phyloP scores from a whole-genome alignment of 129 eudicot species.

The Chrysanthemum lavandulifolium region DNA sequence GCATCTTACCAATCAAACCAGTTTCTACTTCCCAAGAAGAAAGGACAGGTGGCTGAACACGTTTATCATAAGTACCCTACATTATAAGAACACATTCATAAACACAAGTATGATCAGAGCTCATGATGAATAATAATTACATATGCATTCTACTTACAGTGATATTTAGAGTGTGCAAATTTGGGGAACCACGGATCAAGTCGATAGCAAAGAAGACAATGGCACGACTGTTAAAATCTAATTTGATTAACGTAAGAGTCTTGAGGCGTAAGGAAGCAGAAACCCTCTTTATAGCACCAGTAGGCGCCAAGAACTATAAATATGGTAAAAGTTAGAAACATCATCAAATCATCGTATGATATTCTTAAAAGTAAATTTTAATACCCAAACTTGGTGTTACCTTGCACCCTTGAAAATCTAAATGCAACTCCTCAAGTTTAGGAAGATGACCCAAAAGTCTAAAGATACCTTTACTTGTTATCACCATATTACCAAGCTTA shows the following conservation, averaged over 20 bases:
- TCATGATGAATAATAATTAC: too few species aligned
- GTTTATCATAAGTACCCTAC: too few species aligned
- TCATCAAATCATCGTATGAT: background rate
- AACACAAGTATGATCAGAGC: too few species aligned
- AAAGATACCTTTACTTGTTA: background rate
- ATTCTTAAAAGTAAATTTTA: background rate
- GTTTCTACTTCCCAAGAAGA: too few species aligned
- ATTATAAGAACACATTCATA: too few species aligned
- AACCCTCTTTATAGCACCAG: background rate
- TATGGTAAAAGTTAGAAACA: background rate
- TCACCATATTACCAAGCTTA: background rate
- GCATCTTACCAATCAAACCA: too few species aligned
- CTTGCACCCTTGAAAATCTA: background rate
- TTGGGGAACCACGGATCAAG: conserved; percentile 1
- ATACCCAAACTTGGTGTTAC: conserved; percentile 11
- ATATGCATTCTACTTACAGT: background rate
- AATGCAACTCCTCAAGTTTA: conserved; percentile 12
- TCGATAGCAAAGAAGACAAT: background rate
- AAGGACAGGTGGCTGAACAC: too few species aligned
- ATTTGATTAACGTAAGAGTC: background rate
- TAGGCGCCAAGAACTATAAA: conserved; percentile 1
- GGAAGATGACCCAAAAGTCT: conserved; percentile 18
- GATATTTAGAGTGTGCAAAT: conserved; percentile 23
- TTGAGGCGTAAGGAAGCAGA: background rate
- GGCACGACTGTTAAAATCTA: background rate